These are phyloP conservation scores for Trifolium fragiferum DNA, from an alignment of 306 rosid species.

Conservation along the genomic window DNA sequence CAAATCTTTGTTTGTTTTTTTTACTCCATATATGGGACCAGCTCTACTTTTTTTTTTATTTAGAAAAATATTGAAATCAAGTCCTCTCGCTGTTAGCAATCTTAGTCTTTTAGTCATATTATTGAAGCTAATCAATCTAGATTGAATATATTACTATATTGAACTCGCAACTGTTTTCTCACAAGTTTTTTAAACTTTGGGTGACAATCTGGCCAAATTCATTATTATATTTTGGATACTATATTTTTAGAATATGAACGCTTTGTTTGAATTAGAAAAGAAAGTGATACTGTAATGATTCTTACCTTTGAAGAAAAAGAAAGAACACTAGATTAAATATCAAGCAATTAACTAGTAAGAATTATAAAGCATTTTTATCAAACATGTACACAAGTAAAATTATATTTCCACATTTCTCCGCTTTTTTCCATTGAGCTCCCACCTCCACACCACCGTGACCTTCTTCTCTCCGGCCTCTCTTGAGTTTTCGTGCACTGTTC, in stretches of 20 bases:
- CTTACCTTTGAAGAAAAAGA: no score
- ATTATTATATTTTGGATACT: background rate
- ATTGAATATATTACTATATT: background rate
- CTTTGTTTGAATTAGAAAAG: background rate
- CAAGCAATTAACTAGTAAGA: no score
- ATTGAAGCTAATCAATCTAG: background rate
- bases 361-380: no score
- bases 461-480: no score
- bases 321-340: no score
- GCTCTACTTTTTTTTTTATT: background rate
- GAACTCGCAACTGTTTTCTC: background rate
- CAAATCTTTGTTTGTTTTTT: constrained; percentile 23
- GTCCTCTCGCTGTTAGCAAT: background rate
- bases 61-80: background rate
- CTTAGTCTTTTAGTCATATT: no score
- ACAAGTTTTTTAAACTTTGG: background rate
- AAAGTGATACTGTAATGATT: no score
- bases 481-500: no score
- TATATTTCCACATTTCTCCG: no score
- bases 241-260: background rate
- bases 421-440: no score
- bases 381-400: no score
- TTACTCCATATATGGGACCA: constrained; percentile 34
- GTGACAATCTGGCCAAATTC: background rate
- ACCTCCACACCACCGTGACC: no score